Evolutionary conservation across 169 alveolate species (phyloP).

Genomic region (Haemoproteus tartakovskyi): DNA sequence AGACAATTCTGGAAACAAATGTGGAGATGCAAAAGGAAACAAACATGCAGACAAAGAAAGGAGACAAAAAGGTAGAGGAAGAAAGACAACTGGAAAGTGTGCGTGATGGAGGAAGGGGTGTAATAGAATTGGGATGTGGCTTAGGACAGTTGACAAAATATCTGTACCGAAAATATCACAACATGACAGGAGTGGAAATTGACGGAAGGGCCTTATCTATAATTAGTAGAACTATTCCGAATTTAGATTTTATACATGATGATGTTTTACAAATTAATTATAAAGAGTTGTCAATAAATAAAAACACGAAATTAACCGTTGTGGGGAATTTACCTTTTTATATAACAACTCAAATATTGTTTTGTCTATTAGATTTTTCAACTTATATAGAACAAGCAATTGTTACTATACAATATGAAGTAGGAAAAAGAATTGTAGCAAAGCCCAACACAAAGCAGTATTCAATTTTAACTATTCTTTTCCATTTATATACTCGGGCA

Average conservation of each 20-base stretch:
- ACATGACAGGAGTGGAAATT: conserved; percentile 82
- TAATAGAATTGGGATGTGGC: conserved; percentile 85
- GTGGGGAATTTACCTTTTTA: conserved; percentile 83
- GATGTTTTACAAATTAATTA: conserved; percentile 85
- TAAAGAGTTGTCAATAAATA: conserved; percentile 68
- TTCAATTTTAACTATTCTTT: conserved; percentile 76
- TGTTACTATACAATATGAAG: conserved; percentile 82
- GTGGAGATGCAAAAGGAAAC: not conserved
- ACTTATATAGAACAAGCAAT: conserved; percentile 78
- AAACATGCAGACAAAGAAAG: not conserved
- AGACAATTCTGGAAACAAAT: not conserved
- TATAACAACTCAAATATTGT: conserved; percentile 82
- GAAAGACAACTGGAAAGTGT: not conserved
- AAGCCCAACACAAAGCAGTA: conserved; percentile 67
- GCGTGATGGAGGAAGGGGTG: conserved; percentile 67
- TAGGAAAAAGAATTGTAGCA: conserved; percentile 80
- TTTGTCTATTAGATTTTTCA: conserved; percentile 79
- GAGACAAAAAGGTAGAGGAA: not conserved
- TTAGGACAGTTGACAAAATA: conserved; percentile 80
- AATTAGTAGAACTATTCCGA: conserved; percentile 78
- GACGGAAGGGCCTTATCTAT: conserved; percentile 82
- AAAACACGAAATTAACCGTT: conserved; percentile 70
- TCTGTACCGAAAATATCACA: conserved; percentile 70
- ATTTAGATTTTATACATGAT: conserved; percentile 79
- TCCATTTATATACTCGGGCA: conserved; percentile 70